A percentile compares a stretch with the other conserved stretches of the same genome.
Evolutionary conservation across 2,329 filamentous ascomycete species (phyloP).

Genomic region (Leptographium wingfieldii): DNA sequence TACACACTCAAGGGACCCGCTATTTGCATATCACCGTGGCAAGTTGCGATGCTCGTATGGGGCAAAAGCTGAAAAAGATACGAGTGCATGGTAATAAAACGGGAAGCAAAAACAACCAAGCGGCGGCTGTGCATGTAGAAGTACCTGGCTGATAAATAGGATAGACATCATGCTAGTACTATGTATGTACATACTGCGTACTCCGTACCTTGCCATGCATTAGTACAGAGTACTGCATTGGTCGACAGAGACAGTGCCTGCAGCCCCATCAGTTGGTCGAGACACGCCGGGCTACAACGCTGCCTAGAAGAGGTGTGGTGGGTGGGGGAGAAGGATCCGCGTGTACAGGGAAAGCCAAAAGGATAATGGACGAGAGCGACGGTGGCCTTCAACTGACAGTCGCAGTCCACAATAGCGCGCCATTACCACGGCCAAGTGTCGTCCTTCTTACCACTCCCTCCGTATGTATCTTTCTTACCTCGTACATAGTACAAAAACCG

Average conservation of each 20-base stretch:
- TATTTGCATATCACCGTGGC: not conserved
- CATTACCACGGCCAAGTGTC: not conserved
- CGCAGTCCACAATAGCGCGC: not conserved
- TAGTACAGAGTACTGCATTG: not conserved
- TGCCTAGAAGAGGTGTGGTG: not conserved
- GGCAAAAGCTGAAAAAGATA: not conserved
- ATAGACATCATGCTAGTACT: not conserved
- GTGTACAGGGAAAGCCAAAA: not conserved
- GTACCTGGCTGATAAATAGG: not conserved
- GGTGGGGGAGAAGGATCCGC: not conserved
- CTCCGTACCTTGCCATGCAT: not conserved
- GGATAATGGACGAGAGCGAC: not conserved
- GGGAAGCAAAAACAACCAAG: not conserved
- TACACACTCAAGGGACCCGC: not conserved
- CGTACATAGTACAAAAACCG: not conserved
- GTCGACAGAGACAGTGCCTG: not conserved
- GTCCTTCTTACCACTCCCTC: not conserved
- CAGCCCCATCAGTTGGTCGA: not conserved
- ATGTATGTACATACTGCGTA: too few species aligned
- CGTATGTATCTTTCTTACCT: too few species aligned
- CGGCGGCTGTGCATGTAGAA: not conserved
- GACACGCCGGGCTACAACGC: not conserved
- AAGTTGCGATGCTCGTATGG: not conserved
- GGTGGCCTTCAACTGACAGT: not conserved
- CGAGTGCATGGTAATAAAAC: not conserved